Evolutionary conservation across 1,284 basidiomycete species (phyloP).

Genomic region (Ganoderma sinense): DNA sequence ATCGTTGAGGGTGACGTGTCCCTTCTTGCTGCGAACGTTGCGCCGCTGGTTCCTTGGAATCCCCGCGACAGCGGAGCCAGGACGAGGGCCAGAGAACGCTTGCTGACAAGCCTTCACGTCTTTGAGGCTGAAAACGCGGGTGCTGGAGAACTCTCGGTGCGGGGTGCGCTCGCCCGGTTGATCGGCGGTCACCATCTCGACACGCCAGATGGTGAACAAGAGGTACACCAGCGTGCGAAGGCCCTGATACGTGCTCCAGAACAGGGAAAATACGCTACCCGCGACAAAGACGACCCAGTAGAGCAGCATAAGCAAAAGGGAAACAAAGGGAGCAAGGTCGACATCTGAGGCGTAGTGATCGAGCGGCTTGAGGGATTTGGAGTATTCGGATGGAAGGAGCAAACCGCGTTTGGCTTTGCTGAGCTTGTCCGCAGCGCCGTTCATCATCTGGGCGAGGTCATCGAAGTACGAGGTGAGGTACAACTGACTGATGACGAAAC

Average conservation of each 20-base stretch:
- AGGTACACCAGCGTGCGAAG: slow-evolving; percentile 30
- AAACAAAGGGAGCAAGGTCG: slow-evolving; percentile 28
- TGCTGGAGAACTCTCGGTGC: slow-evolving; percentile 38
- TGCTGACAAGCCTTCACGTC: slow-evolving; percentile 41
- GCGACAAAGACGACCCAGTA: slow-evolving; percentile 34
- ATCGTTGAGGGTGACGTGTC: slow-evolving; percentile 42
- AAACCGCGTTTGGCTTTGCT: slow-evolving; percentile 28
- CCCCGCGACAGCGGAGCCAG: slow-evolving; percentile 32
- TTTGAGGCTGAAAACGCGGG: slow-evolving; percentile 35
- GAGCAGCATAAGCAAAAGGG: slow-evolving; percentile 30
- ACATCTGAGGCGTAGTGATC: slow-evolving; percentile 29
- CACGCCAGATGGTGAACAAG: slow-evolving; percentile 39
- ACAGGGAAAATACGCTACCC: slow-evolving; percentile 28
- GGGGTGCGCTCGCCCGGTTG: slow-evolving; percentile 29
- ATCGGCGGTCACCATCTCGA: slow-evolving; percentile 37
- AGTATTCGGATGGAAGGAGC: slow-evolving; percentile 36
- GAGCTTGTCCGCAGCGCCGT: slow-evolving; percentile 24
- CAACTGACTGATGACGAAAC: slow-evolving; percentile 42
- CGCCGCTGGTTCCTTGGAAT: slow-evolving; percentile 31
- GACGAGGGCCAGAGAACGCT: slow-evolving; percentile 38
- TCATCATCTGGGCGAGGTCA: slow-evolving; percentile 34
- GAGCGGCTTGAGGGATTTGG: slow-evolving; percentile 29
- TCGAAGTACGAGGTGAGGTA: slow-evolving; percentile 40
- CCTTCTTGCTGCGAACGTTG: slow-evolving; percentile 28
- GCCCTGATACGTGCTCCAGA: slow-evolving; percentile 38